Conservation (phyloP, 1,139 yeast genomes). For the Yamadazyma sp. region DNA sequence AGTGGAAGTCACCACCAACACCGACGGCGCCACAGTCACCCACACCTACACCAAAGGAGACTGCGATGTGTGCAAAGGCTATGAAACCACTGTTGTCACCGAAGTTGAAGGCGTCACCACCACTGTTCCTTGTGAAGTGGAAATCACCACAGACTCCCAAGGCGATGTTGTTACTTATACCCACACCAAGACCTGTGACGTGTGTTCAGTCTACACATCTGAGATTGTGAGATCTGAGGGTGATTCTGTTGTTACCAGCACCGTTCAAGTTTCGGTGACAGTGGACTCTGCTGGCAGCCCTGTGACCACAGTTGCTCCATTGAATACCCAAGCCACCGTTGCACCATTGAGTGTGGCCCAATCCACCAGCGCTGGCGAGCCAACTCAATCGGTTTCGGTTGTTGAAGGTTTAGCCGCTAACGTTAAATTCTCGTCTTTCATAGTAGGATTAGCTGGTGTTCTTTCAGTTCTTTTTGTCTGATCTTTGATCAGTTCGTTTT, state of each 20-base stretch:
- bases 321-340: background rate
- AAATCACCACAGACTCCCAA: constrained; percentile 7
- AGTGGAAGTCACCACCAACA: constrained; percentile 10
- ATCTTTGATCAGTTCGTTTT: too few species aligned
- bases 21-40: constrained; percentile 1
- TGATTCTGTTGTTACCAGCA: constrained; percentile 10
- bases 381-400: constrained; percentile 1
- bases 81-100: constrained; percentile 7
- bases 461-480: constrained; percentile 5
- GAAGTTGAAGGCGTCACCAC: constrained; percentile 8
- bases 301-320: background rate
- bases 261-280: constrained; percentile 9
- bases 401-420: constrained; percentile 5
- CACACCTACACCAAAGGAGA: background rate
- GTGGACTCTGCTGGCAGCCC: constrained; percentile 8
- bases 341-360: background rate
- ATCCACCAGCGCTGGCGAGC: constrained; percentile 1
- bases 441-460: constrained; percentile 5
- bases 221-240: constrained; percentile 14
- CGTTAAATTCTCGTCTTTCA: constrained; percentile 1
- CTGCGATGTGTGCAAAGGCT: constrained; percentile 13
- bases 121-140: constrained; percentile 13
- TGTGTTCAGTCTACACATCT: constrained; percentile 14
- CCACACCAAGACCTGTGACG: constrained; percentile 7
- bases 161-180: background rate